Percentiles rank a stretch among this genome's conserved stretches.
Evolutionary conservation across 1,284 basidiomycete species (phyloP).

Genomic region (Wallemia mellicola): DNA sequence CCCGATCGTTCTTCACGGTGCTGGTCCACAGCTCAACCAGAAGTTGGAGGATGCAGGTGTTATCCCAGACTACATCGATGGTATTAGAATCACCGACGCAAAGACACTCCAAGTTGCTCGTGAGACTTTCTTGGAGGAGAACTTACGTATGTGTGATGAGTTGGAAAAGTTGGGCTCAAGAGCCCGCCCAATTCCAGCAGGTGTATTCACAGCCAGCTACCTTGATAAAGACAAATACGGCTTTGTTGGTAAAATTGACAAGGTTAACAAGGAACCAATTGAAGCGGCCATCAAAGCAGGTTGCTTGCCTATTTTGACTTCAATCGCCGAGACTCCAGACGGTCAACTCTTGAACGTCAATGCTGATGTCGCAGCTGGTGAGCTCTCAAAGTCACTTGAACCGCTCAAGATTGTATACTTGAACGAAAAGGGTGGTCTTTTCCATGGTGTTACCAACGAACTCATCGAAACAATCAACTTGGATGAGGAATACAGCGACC

Average conservation of each 20-base stretch:
- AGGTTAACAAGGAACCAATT: slow-evolving; percentile 72
- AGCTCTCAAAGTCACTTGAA: slow-evolving; percentile 80
- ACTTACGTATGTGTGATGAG: slow-evolving; percentile 63
- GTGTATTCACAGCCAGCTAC: slow-evolving; percentile 81
- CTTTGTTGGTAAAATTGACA: slow-evolving; percentile 75
- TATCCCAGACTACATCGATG: slow-evolving; percentile 77
- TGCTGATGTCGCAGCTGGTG: slow-evolving; percentile 81
- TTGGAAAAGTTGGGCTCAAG: slow-evolving; percentile 75
- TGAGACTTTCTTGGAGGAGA: slow-evolving; percentile 54
- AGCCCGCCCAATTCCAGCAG: slow-evolving; percentile 77
- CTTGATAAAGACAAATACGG: slow-evolving; percentile 78
- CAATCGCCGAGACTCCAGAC: slow-evolving; percentile 61
- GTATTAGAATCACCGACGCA: slow-evolving; percentile 75
- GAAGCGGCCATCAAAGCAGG: slow-evolving; percentile 82
- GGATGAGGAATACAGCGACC: slow-evolving; percentile 89
- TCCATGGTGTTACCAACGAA: slow-evolving; percentile 84
- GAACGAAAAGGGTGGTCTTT: slow-evolving; percentile 93
- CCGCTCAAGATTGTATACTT: slow-evolving; percentile 98
- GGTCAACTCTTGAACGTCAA: slow-evolving; percentile 93
- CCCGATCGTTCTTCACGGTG: slow-evolving; percentile 77
- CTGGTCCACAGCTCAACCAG: slow-evolving; percentile 74
- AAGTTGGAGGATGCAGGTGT: slow-evolving; percentile 71
- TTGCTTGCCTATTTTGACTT: slow-evolving; percentile 71
- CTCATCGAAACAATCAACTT: slow-evolving; percentile 88
- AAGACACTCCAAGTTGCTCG: slow-evolving; percentile 76